Conservation (phyloP, 129 eudicot species). For the Lonicera japonica region DNA sequence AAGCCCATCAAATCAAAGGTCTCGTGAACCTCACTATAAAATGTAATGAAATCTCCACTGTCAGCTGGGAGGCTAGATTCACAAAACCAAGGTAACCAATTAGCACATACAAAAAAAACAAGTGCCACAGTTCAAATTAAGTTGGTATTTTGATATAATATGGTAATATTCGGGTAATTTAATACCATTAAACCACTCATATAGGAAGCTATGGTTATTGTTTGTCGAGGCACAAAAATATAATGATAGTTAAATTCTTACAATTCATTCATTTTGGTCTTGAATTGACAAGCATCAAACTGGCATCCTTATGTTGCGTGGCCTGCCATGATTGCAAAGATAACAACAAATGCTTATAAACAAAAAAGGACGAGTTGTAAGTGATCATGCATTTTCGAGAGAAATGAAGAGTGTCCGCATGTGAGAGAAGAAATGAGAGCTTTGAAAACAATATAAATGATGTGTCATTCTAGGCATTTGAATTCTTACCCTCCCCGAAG, state of each 20-base stretch:
- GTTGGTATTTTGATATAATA: neutral
- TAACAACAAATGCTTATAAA: neutral
- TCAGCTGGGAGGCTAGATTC: conserved; percentile 37
- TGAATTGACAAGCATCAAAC: conserved; percentile 39
- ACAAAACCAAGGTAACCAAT: neutral
- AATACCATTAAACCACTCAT: neutral
- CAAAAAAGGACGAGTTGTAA: neutral
- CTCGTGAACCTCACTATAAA: conserved; percentile 43
- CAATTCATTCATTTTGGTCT: conserved; percentile 37
- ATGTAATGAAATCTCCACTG: conserved; percentile 40
- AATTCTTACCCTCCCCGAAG: too few species aligned
- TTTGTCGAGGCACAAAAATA: neutral
- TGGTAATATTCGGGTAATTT: neutral
- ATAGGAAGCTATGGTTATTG: neutral
- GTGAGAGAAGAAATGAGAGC: too few species aligned
- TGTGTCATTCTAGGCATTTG: too few species aligned
- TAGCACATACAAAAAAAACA: neutral
- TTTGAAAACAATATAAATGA: too few species aligned
- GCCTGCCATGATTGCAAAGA: conserved; percentile 35
- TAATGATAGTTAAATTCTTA: conserved; percentile 15
- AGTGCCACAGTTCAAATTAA: neutral
- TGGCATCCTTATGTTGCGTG: conserved; percentile 31
- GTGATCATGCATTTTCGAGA: neutral
- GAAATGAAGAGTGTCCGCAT: too few species aligned
- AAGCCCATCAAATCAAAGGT: conserved; percentile 46